Conservation (phyloP, 805 yeast genomes). For the Metschnikowia noctiluminum region DNA sequence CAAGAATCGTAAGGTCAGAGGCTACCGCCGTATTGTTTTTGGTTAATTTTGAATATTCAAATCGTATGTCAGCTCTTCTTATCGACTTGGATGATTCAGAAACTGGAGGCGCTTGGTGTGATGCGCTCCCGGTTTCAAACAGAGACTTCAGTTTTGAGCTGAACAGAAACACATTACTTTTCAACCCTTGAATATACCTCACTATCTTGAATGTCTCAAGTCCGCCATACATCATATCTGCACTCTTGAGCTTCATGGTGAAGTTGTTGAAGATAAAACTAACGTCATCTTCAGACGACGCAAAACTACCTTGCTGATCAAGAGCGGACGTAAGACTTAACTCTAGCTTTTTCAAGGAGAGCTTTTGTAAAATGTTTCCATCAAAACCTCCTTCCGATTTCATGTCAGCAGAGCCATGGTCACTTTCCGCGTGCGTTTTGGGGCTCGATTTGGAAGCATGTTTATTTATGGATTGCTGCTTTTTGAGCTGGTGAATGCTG, state of each 20-base stretch:
- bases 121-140: background rate
- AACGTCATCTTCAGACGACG: conserved; percentile 27
- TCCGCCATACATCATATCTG: conserved; percentile 46
- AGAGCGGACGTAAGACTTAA: conserved; percentile 50
- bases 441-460: background rate
- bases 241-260: conserved; percentile 42
- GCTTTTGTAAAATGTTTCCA: conserved; percentile 29
- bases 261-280: conserved; percentile 27
- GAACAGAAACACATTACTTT: conserved; percentile 26
- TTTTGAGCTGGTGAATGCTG: conserved; percentile 29
- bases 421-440: background rate
- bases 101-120: background rate
- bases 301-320: conserved; percentile 37
- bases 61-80: conserved; percentile 47
- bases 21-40: conserved; percentile 1
- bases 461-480: conserved; percentile 7
- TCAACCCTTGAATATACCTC: conserved; percentile 17
- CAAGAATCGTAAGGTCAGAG: conserved; percentile 37
- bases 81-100: background rate
- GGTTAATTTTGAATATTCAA: conserved; percentile 38
- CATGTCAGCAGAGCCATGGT: background rate
- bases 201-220: conserved; percentile 32
- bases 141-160: background rate
- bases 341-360: conserved; percentile 35
- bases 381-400: background rate